Evolutionary conservation across 1,284 basidiomycete species (phyloP), one percentile per base, ranked within the genome.

Genomic region (Trichosporon ovoides): DNA sequence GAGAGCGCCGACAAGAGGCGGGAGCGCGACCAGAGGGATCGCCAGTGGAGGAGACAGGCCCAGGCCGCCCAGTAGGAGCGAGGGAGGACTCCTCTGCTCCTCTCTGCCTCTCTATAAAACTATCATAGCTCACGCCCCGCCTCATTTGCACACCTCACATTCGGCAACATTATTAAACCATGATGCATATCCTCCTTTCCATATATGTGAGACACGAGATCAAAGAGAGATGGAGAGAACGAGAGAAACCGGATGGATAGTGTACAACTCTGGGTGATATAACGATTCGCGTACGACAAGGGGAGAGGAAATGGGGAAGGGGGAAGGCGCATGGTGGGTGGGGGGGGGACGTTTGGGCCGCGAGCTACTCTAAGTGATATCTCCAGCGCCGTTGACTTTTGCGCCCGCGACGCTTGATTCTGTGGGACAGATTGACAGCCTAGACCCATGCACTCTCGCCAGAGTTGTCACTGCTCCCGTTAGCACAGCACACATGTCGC

Each of bases 91-190:
- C 10, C 9, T 19, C 38, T 14, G 9, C 20, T 11, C 20, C 11
- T 3, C 22, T 7, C 12, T 24, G 20, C 20, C 7, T 16, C 13
- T 11, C 10, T 48, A 14, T 13, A 48, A 31, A 48, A 28, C n/a
- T n/a, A 48, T 28, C 43, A 31, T 48, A 48, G 43, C 24, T 31
- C 28, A 31, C 24, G 28, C 28, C 43, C 37, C 18, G 24, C 43
- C 43, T 19, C 28, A 20, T 31, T n/a, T 31, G 24, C 38, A 43
- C 43, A 48, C 43, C 14, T 48, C 43, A 48, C 43, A 48, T 48
- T 48, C 22, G 43, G 43, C 28, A 48, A 48, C 43, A 48, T 48
- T 48, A 48, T 48, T 48, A 48, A 48, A 48, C 43, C 43, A 48
- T 48, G 43, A 48, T 48, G 43, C 43, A 48, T 48, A 48, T 48